phyloP scores from a whole-genome alignment of 805 yeast genomes.

The Candida pseudofarinosa region DNA sequence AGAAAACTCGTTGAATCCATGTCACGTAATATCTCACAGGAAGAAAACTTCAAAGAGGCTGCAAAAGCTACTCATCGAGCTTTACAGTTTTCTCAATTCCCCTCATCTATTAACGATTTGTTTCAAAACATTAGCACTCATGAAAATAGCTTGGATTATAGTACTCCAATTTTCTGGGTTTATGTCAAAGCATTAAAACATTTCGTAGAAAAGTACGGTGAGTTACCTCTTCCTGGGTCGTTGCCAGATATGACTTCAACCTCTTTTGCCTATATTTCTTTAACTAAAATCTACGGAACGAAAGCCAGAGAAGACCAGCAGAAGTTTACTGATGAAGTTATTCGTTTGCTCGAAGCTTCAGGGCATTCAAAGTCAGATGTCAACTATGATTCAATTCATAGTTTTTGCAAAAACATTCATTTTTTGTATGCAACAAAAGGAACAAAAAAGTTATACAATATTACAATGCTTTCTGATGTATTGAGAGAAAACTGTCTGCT shows the following conservation, averaged over 20 bases:
- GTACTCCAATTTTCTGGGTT: constrained; percentile 55
- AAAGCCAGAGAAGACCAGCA: constrained; percentile 52
- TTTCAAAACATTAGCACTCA: constrained; percentile 18
- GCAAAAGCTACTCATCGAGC: constrained; percentile 32
- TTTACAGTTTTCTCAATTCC: constrained; percentile 31
- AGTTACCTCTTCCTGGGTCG: constrained; percentile 68
- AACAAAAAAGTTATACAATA: constrained; percentile 18
- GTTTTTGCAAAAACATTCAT: constrained; percentile 62
- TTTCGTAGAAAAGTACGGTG: constrained; percentile 38
- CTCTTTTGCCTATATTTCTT: constrained; percentile 53
- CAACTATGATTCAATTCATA: constrained; percentile 30
- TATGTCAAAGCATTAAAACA: constrained; percentile 49
- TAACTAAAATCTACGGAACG: constrained; percentile 54
- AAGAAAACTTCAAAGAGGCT: constrained; percentile 44
- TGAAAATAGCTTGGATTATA: constrained; percentile 10
- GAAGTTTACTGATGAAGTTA: constrained; percentile 32
- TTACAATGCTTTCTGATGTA: constrained; percentile 13
- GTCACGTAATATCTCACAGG: constrained; percentile 47
- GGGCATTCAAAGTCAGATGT: constrained; percentile 28
- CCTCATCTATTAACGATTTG: constrained; percentile 21
- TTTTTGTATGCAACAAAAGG: constrained; percentile 50
- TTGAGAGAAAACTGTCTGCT: constrained; percentile 10
- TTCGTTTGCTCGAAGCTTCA: constrained; percentile 16
- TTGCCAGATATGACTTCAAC: constrained; percentile 89
- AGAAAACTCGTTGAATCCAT: constrained; percentile 32